Percentiles rank a stretch among this genome's conserved stretches.
These are phyloP conservation scores for Auricularia heimuer DNA, from an alignment of 768 basidiomycete species.

Conservation along the genomic window DNA sequence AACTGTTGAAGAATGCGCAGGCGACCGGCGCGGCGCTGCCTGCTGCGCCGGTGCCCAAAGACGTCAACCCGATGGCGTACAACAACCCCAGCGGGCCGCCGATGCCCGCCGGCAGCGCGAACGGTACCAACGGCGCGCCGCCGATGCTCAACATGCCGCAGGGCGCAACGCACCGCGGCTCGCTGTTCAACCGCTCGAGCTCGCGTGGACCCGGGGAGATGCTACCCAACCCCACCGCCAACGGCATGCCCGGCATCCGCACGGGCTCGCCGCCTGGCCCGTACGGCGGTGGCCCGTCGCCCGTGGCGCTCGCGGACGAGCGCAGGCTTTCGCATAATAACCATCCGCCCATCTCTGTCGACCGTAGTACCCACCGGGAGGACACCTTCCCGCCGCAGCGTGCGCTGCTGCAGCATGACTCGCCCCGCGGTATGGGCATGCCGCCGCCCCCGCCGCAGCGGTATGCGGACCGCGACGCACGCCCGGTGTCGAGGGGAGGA, in stretches of 20 bases:
- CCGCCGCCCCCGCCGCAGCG: not conserved
- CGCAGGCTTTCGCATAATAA: no score
- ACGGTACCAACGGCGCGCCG: not conserved
- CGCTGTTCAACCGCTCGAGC: not conserved
- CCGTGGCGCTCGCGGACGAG: no score
- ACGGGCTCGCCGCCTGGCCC: not conserved
- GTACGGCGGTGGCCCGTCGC: no score
- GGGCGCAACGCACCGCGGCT: not conserved
- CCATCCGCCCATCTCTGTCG: not conserved
- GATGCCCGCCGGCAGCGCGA: slow-evolving; percentile 23
- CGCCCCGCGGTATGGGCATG: not conserved
- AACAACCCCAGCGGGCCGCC: slow-evolving; percentile 46
- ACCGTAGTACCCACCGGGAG: not conserved
- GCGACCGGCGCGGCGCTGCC: slow-evolving; percentile 59
- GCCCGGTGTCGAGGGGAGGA: not conserved
- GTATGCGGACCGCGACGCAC: not conserved
- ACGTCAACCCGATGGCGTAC: slow-evolving; percentile 94
- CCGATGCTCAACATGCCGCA: slow-evolving; percentile 1
- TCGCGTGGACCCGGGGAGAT: not conserved
- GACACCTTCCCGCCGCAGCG: not conserved
- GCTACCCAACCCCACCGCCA: not conserved
- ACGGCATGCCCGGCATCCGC: not conserved
- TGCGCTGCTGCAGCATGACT: not conserved
- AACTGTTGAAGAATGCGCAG: slow-evolving; percentile 72
- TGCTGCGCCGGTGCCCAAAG: slow-evolving; percentile 85